phyloP scores from a whole-genome alignment of 768 basidiomycete species.

The Collybia mongolica region DNA sequence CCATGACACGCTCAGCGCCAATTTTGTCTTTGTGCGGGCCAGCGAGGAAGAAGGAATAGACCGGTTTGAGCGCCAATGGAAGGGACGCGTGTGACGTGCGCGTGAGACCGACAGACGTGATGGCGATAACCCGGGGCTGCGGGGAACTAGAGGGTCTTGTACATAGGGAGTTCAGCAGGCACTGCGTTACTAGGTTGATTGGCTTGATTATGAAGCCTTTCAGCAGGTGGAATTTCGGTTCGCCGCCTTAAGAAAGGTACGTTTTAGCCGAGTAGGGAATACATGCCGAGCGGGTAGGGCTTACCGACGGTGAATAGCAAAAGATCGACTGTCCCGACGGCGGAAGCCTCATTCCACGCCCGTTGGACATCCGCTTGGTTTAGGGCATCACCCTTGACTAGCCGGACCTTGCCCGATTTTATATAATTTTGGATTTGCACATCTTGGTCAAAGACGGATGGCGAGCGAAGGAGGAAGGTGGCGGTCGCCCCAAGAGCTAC shows the following conservation, averaged over 20 bases:
- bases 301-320: constrained; percentile 63
- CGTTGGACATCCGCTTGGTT: constrained; percentile 46
- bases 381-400: constrained; percentile 64
- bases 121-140: constrained; percentile 48
- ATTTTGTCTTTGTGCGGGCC: constrained; percentile 60
- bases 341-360: constrained; percentile 48
- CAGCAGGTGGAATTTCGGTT: constrained; percentile 38
- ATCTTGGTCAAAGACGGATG: constrained; percentile 52
- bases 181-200: constrained; percentile 57
- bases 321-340: constrained; percentile 42
- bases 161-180: constrained; percentile 53
- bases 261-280: neutral
- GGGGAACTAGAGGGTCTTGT: constrained; percentile 43
- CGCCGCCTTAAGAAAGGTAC: constrained; percentile 35
- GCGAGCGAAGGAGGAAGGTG: constrained; percentile 61
- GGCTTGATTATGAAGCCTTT: constrained; percentile 52
- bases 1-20: constrained; percentile 50
- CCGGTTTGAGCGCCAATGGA: constrained; percentile 44
- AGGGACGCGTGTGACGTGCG: constrained; percentile 39
- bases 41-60: constrained; percentile 47
- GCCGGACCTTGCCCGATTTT: constrained; percentile 44
- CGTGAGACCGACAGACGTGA: constrained; percentile 55
- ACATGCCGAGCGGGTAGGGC: constrained; percentile 10
- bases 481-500: constrained; percentile 58
- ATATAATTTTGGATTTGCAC: constrained; percentile 49